Evolutionary conservation across 2,329 filamentous ascomycete species (phyloP).

Genomic region (Microdochium trichocladiopsis): DNA sequence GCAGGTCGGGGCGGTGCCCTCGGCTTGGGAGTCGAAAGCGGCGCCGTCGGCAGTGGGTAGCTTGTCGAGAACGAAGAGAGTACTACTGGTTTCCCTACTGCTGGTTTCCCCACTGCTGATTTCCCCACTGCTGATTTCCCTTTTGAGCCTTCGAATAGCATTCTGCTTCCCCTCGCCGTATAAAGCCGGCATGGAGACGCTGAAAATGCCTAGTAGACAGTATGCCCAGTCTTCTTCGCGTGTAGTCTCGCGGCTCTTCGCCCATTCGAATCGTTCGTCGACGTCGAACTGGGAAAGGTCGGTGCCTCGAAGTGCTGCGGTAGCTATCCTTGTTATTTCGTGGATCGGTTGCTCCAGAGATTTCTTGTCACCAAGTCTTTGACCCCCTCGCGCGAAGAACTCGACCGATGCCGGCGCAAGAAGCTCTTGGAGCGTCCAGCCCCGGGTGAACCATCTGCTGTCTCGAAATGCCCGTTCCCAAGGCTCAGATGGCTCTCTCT

Average conservation of each 20-base stretch:
- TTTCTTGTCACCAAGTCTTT: not conserved
- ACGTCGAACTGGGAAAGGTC: constrained; percentile 2
- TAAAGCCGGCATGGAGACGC: constrained; percentile 13
- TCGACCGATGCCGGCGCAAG: too few relatives aligned
- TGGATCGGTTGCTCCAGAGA: too few relatives aligned
- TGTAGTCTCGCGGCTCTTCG: constrained; percentile 6
- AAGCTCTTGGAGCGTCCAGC: too few relatives aligned
- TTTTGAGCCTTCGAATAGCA: too few relatives aligned
- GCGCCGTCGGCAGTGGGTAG: too few relatives aligned
- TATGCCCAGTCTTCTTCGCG: constrained; percentile 11
- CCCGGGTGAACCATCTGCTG: too few relatives aligned
- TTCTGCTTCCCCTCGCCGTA: constrained; percentile 17
- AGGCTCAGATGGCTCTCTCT: not conserved
- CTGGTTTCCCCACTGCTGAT: too few relatives aligned
- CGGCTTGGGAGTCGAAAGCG: too few relatives aligned
- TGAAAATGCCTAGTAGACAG: constrained; percentile 12
- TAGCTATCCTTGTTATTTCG: not conserved
- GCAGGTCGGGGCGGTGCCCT: too few relatives aligned
- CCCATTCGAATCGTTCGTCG: constrained; percentile 13
- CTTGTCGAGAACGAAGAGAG: too few relatives aligned
- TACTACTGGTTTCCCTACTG: too few relatives aligned
- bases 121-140: too few relatives aligned
- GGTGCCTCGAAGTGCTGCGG: not conserved
- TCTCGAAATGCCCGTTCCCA: not conserved
- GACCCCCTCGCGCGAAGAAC: not conserved